These are phyloP conservation scores for Penicillium cosmopolitanum DNA, from an alignment of 495 filamentous ascomycete genomes.

Conservation along the genomic window DNA sequence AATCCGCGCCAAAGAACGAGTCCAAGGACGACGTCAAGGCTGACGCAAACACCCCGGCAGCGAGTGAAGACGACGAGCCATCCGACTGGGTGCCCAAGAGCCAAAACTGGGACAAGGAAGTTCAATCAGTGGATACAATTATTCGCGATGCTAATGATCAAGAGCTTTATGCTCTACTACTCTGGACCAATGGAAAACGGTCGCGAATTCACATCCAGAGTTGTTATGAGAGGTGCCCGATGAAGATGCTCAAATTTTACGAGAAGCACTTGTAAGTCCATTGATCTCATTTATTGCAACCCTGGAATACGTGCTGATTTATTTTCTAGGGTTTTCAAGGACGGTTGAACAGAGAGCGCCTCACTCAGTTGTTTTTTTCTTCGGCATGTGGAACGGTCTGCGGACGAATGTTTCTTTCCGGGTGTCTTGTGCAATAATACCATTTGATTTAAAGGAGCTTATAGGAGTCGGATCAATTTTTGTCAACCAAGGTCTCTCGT, in stretches of 20 bases:
- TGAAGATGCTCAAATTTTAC: conserved; percentile 52
- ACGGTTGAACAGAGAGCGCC: conserved; percentile 18
- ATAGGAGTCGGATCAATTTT: background rate
- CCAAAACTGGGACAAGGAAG: conserved; percentile 61
- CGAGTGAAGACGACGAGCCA: conserved; percentile 22
- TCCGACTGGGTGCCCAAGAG: conserved; percentile 51
- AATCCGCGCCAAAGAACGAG: conserved; percentile 25
- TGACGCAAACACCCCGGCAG: conserved; percentile 5
- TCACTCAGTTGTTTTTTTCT: background rate
- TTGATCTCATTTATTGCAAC: background rate
- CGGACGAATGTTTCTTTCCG: background rate
- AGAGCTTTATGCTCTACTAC: conserved; percentile 52
- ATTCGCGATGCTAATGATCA: conserved; percentile 47
- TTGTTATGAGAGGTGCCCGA: conserved; percentile 48
- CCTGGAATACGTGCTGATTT: background rate
- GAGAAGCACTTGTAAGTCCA: conserved; percentile 48
- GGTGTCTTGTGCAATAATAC: background rate
- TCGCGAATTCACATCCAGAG: conserved; percentile 40
- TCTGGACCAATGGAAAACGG: conserved; percentile 58
- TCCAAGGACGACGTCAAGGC: conserved; percentile 5
- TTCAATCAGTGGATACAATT: conserved; percentile 60
- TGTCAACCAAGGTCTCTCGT: background rate
- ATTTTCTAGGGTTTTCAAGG: conserved; percentile 41
- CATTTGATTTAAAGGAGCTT: background rate
- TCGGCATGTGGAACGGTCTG: background rate